phyloP scores from a whole-genome alignment of 192 early-diverging fungal species.

The Neocallimastix lanati region DNA sequence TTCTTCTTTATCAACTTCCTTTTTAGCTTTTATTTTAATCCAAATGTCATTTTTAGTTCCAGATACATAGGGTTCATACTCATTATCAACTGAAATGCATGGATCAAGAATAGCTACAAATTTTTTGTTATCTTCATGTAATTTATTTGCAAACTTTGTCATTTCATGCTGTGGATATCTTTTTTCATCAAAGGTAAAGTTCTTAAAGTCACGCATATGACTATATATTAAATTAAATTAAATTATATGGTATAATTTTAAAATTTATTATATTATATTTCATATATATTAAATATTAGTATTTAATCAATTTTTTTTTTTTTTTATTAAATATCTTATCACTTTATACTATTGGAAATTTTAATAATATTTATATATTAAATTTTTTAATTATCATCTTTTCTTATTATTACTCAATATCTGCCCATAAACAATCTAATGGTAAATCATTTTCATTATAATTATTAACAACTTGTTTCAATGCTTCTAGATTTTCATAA shows the following conservation, averaged over 20 bases:
- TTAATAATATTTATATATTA: too few relatives aligned
- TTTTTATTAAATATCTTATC: too few relatives aligned
- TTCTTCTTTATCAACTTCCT: neutral
- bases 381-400: neutral
- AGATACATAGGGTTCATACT: slow-evolving; percentile 26
- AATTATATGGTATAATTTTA: too few relatives aligned
- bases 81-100: slow-evolving; percentile 25
- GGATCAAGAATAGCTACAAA: slow-evolving; percentile 48
- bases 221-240: neutral
- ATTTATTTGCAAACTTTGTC: slow-evolving; percentile 16
- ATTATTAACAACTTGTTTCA: slow-evolving; percentile 27
- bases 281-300: too few relatives aligned
- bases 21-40: slow-evolving; percentile 17
- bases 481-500: slow-evolving; percentile 27
- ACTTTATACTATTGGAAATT: too few relatives aligned
- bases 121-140: slow-evolving; percentile 25
- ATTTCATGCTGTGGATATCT: slow-evolving; percentile 32
- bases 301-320: too few relatives aligned
- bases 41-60: slow-evolving; percentile 29
- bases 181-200: slow-evolving; percentile 35
- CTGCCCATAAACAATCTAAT: slow-evolving; percentile 42
- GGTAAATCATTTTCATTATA: slow-evolving; percentile 36
- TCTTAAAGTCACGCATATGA: slow-evolving; percentile 38
- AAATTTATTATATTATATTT: too few relatives aligned
- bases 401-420: slow-evolving; percentile 25